Conservation (phyloP, 2,329 filamentous ascomycete species). For the Fusarium musae region DNA sequence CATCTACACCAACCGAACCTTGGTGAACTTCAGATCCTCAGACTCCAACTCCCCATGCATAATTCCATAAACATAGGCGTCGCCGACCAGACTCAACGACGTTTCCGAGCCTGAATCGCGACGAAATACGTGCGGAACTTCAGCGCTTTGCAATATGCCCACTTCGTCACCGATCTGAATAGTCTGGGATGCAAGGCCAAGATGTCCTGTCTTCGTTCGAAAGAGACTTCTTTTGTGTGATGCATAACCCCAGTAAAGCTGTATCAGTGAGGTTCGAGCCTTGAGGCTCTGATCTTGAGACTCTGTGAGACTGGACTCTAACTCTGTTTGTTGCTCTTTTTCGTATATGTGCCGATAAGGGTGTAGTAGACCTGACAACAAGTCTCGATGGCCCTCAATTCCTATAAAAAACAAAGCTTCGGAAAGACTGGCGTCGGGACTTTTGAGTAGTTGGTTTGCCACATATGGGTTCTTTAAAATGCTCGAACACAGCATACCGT, state of each 20-base stretch:
- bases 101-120: background rate
- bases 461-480: background rate
- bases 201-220: background rate
- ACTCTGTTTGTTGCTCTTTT: background rate
- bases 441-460: background rate
- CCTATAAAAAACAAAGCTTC: background rate
- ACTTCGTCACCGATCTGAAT: background rate
- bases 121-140: background rate
- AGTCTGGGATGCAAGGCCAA: background rate
- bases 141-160: background rate
- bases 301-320: background rate
- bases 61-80: background rate
- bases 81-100: background rate
- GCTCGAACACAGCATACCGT: background rate
- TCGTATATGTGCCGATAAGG: background rate
- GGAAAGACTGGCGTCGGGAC: background rate
- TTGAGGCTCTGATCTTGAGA: background rate
- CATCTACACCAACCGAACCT: background rate
- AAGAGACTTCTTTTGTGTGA: background rate
- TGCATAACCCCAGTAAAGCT: background rate
- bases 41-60: background rate
- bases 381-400: background rate
- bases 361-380: background rate
- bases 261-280: background rate
- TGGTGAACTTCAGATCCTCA: background rate